Conservation (phyloP, 768 basidiomycete species). For the Hypholoma sublateritium region DNA sequence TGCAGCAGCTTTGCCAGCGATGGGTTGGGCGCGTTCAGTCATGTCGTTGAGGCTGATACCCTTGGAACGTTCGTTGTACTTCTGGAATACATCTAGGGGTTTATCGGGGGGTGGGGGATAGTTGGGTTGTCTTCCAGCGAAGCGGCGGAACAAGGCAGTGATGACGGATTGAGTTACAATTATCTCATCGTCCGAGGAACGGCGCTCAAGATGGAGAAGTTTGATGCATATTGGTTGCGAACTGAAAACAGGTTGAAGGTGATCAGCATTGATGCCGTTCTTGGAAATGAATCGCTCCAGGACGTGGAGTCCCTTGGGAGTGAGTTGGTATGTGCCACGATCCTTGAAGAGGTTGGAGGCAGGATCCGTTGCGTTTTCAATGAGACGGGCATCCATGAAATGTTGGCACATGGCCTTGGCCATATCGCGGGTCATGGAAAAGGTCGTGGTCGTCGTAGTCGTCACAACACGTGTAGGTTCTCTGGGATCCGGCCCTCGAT, state of each 20-base stretch:
- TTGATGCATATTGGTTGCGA: slow-evolving; percentile 97
- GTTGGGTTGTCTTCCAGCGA: slow-evolving; percentile 87
- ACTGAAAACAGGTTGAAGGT: slow-evolving; percentile 85
- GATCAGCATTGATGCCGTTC: slow-evolving; percentile 96
- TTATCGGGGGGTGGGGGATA: slow-evolving; percentile 51
- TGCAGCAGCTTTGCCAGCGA: slow-evolving; percentile 45
- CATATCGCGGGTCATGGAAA: slow-evolving; percentile 99
- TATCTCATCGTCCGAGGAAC: slow-evolving; percentile 93
- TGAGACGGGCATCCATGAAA: slow-evolving; percentile 98
- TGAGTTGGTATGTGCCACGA: slow-evolving; percentile 92
- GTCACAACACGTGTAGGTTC: slow-evolving; percentile 98
- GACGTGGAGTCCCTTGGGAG: slow-evolving; percentile 97
- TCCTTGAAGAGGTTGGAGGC: slow-evolving; percentile 93
- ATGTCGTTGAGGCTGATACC: slow-evolving; percentile 72
- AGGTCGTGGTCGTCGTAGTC: slow-evolving; percentile 98
- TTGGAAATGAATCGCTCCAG: slow-evolving; percentile 99
- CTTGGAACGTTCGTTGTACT: slow-evolving; percentile 79
- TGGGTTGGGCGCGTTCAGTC: slow-evolving; percentile 61
- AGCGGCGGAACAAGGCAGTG: slow-evolving; percentile 94
- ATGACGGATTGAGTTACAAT: slow-evolving; percentile 93
- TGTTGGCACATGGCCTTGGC: slow-evolving; percentile 99
- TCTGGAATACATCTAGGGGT: slow-evolving; percentile 60
- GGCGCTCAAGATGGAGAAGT: slow-evolving; percentile 93
- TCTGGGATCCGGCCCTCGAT: slow-evolving; percentile 96
- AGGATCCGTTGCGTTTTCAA: slow-evolving; percentile 94